Evolutionary conservation across 73 alveolate species (phyloP).

Genomic region (Tetrahymena borealis): DNA sequence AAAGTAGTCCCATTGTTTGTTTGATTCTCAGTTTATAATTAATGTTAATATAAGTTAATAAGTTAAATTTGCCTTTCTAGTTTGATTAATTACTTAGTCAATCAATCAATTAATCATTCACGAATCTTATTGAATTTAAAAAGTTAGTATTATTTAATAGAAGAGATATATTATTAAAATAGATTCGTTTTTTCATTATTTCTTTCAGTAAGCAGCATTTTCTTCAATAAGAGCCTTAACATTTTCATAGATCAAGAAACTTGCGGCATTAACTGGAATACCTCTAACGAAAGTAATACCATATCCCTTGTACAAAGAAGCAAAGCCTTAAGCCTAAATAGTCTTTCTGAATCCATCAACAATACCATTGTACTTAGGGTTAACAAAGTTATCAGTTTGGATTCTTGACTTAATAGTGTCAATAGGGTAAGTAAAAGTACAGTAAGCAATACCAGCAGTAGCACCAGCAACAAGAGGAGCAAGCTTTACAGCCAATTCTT

Average conservation of each 20-base stretch:
- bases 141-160: neutral
- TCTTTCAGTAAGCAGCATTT: neutral
- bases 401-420: slow-evolving; percentile 41
- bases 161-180: neutral
- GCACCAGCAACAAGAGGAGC: slow-evolving; percentile 39
- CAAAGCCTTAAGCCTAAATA: slow-evolving; percentile 14
- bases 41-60: too few species aligned
- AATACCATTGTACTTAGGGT: slow-evolving; percentile 40
- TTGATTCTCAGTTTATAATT: too few species aligned
- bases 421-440: slow-evolving; percentile 34
- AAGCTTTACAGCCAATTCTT: neutral
- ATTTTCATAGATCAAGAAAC: neutral
- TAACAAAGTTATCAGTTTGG: slow-evolving; percentile 32
- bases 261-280: slow-evolving; percentile 15
- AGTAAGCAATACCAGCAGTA: slow-evolving; percentile 33
- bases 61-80: too few species aligned
- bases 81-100: too few species aligned
- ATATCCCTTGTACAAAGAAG: slow-evolving; percentile 26
- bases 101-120: too few species aligned
- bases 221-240: neutral
- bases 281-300: slow-evolving; percentile 26
- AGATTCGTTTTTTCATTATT: neutral
- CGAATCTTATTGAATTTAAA: too few species aligned
- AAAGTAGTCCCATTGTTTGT: too few species aligned
- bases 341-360: slow-evolving; percentile 8